Evolutionary conservation across 768 basidiomycete genomes (phyloP).

Genomic region (Trametes punicea): DNA sequence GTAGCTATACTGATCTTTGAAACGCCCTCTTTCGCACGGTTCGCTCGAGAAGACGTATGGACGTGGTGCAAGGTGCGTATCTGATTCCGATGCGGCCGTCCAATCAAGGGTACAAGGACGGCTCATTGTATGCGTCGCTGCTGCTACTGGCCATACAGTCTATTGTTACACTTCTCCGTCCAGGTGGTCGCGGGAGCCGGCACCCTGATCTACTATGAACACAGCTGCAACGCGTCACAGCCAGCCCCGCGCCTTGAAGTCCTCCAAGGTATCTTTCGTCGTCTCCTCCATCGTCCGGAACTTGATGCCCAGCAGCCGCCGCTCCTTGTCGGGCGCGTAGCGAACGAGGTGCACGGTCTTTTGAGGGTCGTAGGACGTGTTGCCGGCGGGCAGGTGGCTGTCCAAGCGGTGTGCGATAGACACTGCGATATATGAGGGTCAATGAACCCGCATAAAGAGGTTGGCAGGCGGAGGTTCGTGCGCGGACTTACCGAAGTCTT

Average conservation of each 20-base stretch:
- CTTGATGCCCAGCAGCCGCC: slow-evolving; percentile 40
- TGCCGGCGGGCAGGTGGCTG: slow-evolving; percentile 15
- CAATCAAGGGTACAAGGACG: no score
- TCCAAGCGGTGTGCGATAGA: slow-evolving; percentile 10
- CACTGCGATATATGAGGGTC: slow-evolving; percentile 9
- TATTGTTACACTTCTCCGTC: no score
- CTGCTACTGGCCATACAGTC: no score
- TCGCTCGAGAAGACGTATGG: background rate
- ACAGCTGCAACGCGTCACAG: no score
- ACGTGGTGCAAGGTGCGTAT: background rate
- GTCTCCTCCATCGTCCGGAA: slow-evolving; percentile 40
- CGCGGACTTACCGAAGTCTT: slow-evolving; percentile 21
- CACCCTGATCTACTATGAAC: no score
- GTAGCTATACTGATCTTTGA: background rate
- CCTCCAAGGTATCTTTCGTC: slow-evolving; percentile 38
- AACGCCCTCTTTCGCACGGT: background rate
- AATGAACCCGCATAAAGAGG: no score
- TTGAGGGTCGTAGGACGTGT: slow-evolving; percentile 21
- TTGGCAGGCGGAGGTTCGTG: no score
- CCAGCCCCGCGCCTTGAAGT: slow-evolving; percentile 42
- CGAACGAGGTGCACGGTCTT: slow-evolving; percentile 27
- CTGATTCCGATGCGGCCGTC: background rate
- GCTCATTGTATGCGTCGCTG: no score
- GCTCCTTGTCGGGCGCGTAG: slow-evolving; percentile 34
- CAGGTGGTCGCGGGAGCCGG: no score